Percentiles rank a stretch among this genome's conserved stretches.
phyloP scores from a whole-genome alignment of 2,329 filamentous ascomycete genomes.

The Endothia cerciana region DNA sequence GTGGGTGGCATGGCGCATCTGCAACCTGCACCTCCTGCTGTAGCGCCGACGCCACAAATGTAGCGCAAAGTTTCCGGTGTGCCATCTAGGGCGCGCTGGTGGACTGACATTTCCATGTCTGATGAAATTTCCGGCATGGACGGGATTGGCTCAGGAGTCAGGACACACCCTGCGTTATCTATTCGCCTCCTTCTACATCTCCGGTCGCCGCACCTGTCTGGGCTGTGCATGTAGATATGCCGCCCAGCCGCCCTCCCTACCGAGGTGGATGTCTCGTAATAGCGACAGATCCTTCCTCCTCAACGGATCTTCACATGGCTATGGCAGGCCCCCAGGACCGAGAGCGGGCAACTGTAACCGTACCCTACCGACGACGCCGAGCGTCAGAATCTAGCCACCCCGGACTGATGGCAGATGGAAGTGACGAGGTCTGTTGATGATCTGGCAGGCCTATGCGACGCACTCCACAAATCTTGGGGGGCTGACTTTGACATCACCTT shows the following conservation, averaged over 20 bases:
- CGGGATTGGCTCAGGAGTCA: slow-evolving; percentile 13
- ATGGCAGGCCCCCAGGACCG: background rate
- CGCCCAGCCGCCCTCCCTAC: slow-evolving; percentile 5
- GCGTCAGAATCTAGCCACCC: background rate
- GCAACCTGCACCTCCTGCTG: slow-evolving; percentile 28
- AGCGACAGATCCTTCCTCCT: background rate
- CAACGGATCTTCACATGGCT: background rate
- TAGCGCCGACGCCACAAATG: slow-evolving; percentile 19
- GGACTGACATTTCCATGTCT: background rate
- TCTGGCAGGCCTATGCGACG: background rate
- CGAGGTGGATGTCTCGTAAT: slow-evolving; percentile 1
- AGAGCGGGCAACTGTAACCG: background rate
- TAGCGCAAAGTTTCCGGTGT: background rate
- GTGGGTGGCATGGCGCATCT: slow-evolving; percentile 21
- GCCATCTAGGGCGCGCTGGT: slow-evolving; percentile 1
- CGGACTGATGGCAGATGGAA: background rate
- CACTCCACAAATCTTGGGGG: background rate
- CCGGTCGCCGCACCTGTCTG: background rate
- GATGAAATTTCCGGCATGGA: slow-evolving; percentile 2
- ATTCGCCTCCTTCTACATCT: slow-evolving; percentile 2
- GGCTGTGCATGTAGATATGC: slow-evolving; percentile 12
- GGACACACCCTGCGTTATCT: slow-evolving; percentile 21
- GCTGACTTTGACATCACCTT: background rate
- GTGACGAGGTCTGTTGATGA: background rate
- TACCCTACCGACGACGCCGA: background rate